phyloP scores from a whole-genome alignment of 192 early-diverging fungal species.

The Backusella sp. region DNA sequence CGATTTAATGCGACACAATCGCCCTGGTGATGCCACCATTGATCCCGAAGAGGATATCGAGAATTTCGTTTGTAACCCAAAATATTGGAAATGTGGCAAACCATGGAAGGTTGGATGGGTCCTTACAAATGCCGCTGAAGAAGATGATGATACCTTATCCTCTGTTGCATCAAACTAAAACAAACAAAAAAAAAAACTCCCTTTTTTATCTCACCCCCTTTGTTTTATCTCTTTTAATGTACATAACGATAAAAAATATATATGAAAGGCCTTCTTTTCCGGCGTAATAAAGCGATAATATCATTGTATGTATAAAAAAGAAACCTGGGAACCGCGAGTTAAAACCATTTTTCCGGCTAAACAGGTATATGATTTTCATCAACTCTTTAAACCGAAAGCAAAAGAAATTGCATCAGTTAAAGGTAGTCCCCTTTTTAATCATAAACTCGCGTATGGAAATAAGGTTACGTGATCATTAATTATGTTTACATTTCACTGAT shows the following conservation, averaged over 20 bases:
- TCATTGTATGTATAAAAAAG: neutral
- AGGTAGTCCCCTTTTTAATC: neutral
- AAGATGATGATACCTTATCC: conserved; percentile 17
- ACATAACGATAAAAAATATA: neutral
- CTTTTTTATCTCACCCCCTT: neutral
- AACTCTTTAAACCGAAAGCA: neutral
- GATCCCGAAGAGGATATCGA: conserved; percentile 35
- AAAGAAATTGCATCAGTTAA: neutral
- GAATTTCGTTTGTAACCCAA: conserved; percentile 36
- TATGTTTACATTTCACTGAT: neutral
- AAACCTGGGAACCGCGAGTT: neutral
- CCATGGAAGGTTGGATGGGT: conserved; percentile 40
- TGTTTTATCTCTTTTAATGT: neutral
- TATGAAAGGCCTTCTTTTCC: neutral
- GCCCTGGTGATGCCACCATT: conserved; percentile 23
- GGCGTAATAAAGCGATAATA: neutral
- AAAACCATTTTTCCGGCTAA: neutral
- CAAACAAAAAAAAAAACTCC: neutral
- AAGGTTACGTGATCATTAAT: neutral
- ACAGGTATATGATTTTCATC: neutral
- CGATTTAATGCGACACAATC: conserved; percentile 29
- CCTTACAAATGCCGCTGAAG: conserved; percentile 13
- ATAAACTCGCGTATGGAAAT: neutral
- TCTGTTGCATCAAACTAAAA: neutral
- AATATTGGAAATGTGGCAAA: conserved; percentile 35